Evolutionary conservation across 2,329 filamentous ascomycete genomes (phyloP), one percentile per base, ranked within the genome.

Genomic region (Phaeosphaeria sp.): DNA sequence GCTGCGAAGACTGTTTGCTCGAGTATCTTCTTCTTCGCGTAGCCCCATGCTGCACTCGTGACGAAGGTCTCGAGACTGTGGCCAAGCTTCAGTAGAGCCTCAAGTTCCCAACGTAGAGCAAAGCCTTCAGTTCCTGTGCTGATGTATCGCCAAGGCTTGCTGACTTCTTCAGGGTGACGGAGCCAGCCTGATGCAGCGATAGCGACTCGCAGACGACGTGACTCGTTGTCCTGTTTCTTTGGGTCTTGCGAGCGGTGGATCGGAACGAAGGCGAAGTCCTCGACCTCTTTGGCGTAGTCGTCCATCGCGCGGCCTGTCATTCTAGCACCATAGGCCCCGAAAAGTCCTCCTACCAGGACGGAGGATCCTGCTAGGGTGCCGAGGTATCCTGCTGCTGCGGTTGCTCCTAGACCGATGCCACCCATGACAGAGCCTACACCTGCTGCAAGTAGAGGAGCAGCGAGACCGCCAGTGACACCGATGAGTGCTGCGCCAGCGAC

Each of bases 271-370:
- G 87, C 92, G 76, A 97, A 96, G 71, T 98, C 93, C 67, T 92
- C 88, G 17, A 98, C 89, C 63, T 97, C 92, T 65, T 88, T 88
- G 11, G 90, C 86, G 74, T 96, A 96, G n/a, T 89, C 84, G 63
- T 97, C 92, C 83, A 97, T 91, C 83, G 93, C 92, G 74, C 93
- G 89, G 51, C 89, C 87, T 0, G 91, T 91, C 83, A 96, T 93
- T 36, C 89, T 87, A 1, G 89, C 88, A 44, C 91, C 91, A 72
- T 96, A 97, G n/a, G 95, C 91, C 8, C 95, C 95, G 71, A 98
- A 97, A 40, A 98, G 80, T 39, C 90, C 87, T 17, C 93, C 94
- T 27, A 97, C 89, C 43, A 93, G 82, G 17, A 95, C 85, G 5
- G 89, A 87, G 60, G 90, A 95, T 39, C 93, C 89, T 2, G 92